phyloP scores from a whole-genome alignment of 2,329 filamentous ascomycete species.

The Aureobasidium sp. region DNA sequence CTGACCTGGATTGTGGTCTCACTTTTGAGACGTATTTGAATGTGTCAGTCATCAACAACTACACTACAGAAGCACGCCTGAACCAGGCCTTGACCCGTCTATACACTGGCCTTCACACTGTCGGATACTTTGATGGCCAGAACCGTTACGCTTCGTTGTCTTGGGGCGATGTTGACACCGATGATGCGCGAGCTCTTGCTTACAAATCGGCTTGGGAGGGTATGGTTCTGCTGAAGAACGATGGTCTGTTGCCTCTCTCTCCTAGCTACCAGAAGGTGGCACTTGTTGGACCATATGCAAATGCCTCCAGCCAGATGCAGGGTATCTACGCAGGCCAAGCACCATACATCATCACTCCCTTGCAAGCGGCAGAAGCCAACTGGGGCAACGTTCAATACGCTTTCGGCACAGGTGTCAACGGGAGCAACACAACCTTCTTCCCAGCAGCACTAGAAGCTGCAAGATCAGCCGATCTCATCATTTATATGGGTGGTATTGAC shows the following conservation, averaged over 20 bases:
- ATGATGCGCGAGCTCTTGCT: conserved; percentile 49
- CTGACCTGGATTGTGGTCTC: conserved; percentile 48
- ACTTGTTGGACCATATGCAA: conserved; percentile 53
- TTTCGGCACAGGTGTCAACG: conserved; percentile 28
- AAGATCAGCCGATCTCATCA: conserved; percentile 42
- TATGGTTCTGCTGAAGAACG: conserved; percentile 48
- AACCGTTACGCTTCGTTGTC: conserved; percentile 45
- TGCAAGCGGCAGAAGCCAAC: conserved; percentile 45
- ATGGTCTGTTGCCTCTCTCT: conserved; percentile 41
- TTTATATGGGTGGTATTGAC: conserved; percentile 53
- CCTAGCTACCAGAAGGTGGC: conserved; percentile 39
- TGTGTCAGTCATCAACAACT: conserved; percentile 31
- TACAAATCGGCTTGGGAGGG: conserved; percentile 45
- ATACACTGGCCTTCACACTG: conserved; percentile 48
- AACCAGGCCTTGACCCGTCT: conserved; percentile 47
- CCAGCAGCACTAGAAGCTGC: conserved; percentile 30
- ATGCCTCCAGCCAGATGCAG: conserved; percentile 50
- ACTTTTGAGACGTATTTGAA: conserved; percentile 40
- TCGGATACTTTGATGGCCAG: conserved; percentile 52
- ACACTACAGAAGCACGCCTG: conserved; percentile 40
- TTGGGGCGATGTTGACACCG: conserved; percentile 51
- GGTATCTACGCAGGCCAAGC: conserved; percentile 54
- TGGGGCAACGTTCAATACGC: conserved; percentile 42
- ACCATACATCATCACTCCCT: conserved; percentile 49
- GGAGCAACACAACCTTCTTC: conserved; percentile 29